Evolutionary conservation across 345 rosid genomes (phyloP).

Genomic region (Citrus unshiu): DNA sequence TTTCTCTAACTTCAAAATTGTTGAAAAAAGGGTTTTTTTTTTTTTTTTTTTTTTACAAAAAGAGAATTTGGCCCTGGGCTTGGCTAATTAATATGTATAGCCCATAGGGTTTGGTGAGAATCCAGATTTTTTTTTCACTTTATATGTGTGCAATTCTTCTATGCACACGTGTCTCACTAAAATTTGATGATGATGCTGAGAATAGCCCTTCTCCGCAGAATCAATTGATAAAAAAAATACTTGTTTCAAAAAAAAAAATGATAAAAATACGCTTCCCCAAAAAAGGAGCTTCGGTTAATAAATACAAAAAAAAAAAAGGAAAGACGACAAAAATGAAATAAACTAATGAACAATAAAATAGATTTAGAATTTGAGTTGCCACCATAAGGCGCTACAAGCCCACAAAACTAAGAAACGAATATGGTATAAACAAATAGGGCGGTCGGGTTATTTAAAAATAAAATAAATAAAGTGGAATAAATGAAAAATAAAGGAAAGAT

Average conservation of each 20-base stretch:
- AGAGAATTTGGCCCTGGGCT: no score
- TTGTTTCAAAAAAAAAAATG: no score
- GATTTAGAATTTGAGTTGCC: neutral
- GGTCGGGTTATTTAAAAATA: neutral
- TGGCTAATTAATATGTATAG: no score
- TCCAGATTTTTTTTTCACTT: neutral
- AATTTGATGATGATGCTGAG: neutral
- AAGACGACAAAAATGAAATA: neutral
- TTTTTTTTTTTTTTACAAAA: no score
- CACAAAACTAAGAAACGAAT: neutral
- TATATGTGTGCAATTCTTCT: no score
- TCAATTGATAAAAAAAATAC: neutral
- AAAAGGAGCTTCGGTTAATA: no score
- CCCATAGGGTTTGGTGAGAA: neutral
- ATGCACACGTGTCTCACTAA: neutral
- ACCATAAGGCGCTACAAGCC: neutral
- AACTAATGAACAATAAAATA: neutral
- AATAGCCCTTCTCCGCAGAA: neutral
- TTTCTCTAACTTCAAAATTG: no score
- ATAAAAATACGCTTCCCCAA: no score
- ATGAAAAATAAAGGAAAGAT: neutral
- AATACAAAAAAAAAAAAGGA: accelerated
- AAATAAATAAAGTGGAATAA: neutral
- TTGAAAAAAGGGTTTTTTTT: no score
- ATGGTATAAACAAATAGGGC: neutral